Conservation (phyloP, 2,329 filamentous ascomycete genomes). For the Colletotrichum salicis region DNA sequence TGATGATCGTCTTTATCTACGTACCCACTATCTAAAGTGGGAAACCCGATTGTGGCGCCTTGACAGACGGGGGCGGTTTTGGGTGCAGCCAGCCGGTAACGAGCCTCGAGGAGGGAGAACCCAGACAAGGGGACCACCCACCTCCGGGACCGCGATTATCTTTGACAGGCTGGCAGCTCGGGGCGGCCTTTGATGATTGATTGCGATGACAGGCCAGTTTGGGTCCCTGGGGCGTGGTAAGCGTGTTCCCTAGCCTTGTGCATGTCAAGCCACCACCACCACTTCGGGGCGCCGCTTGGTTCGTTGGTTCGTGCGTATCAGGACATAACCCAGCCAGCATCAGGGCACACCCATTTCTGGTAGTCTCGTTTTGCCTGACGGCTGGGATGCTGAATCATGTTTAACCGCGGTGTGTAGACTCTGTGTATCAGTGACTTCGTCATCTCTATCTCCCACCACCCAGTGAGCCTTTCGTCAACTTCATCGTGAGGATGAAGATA, state of each 20-base stretch:
- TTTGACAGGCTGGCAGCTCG: not conserved
- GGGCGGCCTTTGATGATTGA: not conserved
- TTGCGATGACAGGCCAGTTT: not conserved
- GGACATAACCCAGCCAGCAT: not conserved
- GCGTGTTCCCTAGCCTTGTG: not conserved
- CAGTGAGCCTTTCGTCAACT: not conserved
- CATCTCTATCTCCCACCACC: not conserved
- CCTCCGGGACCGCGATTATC: conserved; percentile 16
- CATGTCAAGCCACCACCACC: not conserved
- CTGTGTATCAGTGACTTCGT: not conserved
- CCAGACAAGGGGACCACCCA: not conserved
- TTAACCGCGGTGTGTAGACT: not conserved
- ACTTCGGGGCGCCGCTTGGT: not conserved
- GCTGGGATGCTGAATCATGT: conserved; percentile 25
- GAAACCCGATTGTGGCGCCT: not conserved
- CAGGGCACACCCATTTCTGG: not conserved
- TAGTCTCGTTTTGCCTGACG: not conserved
- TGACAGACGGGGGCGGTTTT: not conserved
- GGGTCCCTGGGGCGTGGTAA: not conserved
- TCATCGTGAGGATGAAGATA: not conserved
- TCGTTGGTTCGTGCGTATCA: conserved; percentile 33
- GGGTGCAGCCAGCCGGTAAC: not conserved
- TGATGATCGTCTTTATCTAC: not conserved
- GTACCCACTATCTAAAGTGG: not conserved
- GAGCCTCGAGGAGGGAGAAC: not conserved